A percentile compares a stretch with the other conserved stretches of the same genome.
phyloP scores from a whole-genome alignment of 441 rosid genomes.

The Adansonia grandidieri region DNA sequence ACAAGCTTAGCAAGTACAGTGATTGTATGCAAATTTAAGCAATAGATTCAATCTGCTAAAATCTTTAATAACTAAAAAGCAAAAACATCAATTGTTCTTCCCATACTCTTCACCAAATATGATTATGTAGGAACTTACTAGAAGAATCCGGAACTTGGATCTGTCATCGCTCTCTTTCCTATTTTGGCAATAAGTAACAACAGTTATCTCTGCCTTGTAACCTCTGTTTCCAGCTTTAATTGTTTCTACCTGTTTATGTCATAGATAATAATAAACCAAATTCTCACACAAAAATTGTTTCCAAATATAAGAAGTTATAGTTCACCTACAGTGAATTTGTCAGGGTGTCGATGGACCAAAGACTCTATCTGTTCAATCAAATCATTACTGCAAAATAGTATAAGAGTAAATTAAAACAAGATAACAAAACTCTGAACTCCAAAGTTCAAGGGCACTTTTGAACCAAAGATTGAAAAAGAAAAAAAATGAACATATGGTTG shows the following conservation, averaged over 20 bases:
- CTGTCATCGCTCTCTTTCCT: slow-evolving; percentile 50
- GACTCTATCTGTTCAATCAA: slow-evolving; percentile 75
- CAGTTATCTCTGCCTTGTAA: slow-evolving; percentile 67
- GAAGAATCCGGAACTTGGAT: slow-evolving; percentile 89
- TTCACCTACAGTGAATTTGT: slow-evolving; percentile 70
- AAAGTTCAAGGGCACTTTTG: not conserved
- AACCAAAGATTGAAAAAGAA: slow-evolving; percentile 14
- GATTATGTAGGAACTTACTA: slow-evolving; percentile 59
- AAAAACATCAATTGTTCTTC: slow-evolving; percentile 6
- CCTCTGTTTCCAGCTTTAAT: slow-evolving; percentile 70
- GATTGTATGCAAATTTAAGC: slow-evolving; percentile 7
- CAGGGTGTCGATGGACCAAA: slow-evolving; percentile 86
- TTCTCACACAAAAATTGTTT: not conserved
- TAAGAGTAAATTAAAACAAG: slow-evolving; percentile 8
- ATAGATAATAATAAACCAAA: slow-evolving; percentile 21
- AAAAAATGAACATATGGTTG: slow-evolving; percentile 4
- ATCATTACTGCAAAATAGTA: slow-evolving; percentile 55
- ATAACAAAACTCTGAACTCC: not conserved
- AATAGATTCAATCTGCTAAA: not conserved
- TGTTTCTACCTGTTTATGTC: slow-evolving; percentile 59
- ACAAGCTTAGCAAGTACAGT: not conserved
- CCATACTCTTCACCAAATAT: not conserved
- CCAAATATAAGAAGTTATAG: not conserved
- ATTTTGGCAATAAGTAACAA: slow-evolving; percentile 70
- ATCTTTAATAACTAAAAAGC: slow-evolving; percentile 16